These are phyloP conservation scores for Vigna trinervia DNA, from an alignment of 306 rosid species.

Conservation along the genomic window DNA sequence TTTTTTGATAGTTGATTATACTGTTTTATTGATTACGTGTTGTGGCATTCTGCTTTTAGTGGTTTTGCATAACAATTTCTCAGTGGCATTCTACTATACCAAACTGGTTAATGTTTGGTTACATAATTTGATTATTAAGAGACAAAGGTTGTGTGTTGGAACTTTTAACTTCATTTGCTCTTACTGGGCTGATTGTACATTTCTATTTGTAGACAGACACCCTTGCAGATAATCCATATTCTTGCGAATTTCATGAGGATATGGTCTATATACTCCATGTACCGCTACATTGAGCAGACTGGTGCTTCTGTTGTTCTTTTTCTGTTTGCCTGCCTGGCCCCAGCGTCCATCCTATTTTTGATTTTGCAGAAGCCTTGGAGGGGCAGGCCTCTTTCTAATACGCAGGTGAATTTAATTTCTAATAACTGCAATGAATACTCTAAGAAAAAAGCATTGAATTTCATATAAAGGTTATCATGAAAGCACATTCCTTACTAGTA, in stretches of 20 bases:
- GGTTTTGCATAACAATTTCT: background rate
- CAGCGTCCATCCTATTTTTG: slow-evolving; percentile 80
- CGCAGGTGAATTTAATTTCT: slow-evolving; percentile 65
- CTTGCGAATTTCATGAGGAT: slow-evolving; percentile 87
- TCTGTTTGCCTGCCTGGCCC: slow-evolving; percentile 79
- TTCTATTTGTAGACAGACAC: slow-evolving; percentile 72
- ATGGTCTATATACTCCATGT: slow-evolving; percentile 96
- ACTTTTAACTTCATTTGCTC: slow-evolving; percentile 16
- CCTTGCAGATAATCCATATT: slow-evolving; percentile 88
- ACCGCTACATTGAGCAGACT: slow-evolving; percentile 73
- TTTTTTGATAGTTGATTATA: background rate
- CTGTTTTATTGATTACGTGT: background rate
- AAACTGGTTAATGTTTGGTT: slow-evolving; percentile 24
- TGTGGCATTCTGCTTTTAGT: slow-evolving; percentile 12
- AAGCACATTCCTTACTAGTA: slow-evolving; percentile 39
- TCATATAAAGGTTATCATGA: slow-evolving; percentile 23
- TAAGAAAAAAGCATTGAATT: slow-evolving; percentile 11
- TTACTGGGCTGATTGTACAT: slow-evolving; percentile 40
- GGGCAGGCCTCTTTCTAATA: slow-evolving; percentile 91
- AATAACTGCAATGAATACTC: slow-evolving; percentile 11
- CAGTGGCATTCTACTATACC: background rate
- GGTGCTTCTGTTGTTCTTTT: slow-evolving; percentile 92
- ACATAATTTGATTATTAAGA: background rate
- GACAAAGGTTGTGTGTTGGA: slow-evolving; percentile 28
- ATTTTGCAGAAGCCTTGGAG: slow-evolving; percentile 97